phyloP scores from a whole-genome alignment of 306 rosid genomes.

The Ormosia emarginata region DNA sequence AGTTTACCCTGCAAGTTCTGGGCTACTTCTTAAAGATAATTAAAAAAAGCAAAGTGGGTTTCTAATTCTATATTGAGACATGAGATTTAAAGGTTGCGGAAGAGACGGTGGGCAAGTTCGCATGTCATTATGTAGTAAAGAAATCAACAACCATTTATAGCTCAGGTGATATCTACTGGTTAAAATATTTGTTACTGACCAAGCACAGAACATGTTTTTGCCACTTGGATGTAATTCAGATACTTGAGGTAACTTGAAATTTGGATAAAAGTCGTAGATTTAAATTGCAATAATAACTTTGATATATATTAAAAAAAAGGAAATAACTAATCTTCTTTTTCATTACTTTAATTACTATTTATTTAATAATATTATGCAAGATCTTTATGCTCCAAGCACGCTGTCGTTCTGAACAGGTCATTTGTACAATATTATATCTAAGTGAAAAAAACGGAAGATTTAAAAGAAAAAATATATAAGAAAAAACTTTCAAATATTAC shows the following conservation, averaged over 20 bases:
- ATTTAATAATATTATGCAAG: background rate
- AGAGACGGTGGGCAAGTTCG: background rate
- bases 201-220: background rate
- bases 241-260: background rate
- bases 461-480: too few species aligned
- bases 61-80: background rate
- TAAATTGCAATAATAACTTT: background rate
- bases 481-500: too few species aligned
- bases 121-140: background rate
- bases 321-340: too few species aligned
- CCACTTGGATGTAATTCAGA: too few species aligned
- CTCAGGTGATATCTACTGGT: background rate
- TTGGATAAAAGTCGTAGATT: background rate
- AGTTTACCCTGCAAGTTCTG: constrained; percentile 19
- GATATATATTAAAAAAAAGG: too few species aligned
- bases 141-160: background rate
- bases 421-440: background rate
- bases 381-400: background rate
- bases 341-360: too few species aligned
- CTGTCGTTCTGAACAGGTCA: background rate
- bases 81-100: background rate
- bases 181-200: background rate
- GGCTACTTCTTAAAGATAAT: background rate
- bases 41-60: background rate
- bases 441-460: background rate